Conservation (phyloP, 148 eudicot species). For the Vaccinium macrocarpon region DNA sequence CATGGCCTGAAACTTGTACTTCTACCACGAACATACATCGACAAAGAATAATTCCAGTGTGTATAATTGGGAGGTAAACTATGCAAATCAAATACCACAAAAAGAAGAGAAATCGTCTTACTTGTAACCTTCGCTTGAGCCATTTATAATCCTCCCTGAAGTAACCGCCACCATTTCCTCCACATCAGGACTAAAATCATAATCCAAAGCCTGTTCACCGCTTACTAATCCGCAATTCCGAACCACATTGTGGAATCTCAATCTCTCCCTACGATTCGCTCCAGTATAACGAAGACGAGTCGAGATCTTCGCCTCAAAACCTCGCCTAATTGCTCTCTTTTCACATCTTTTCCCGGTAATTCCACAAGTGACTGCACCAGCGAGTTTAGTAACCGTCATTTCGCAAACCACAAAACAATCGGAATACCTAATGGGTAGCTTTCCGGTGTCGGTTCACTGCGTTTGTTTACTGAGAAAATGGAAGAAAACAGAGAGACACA, state of each 20-base stretch:
- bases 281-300: conserved; percentile 1
- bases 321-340: conserved; percentile 11
- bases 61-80: not conserved
- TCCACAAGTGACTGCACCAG: conserved; percentile 21
- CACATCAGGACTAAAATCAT: conserved; percentile 11
- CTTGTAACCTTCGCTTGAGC: conserved; percentile 19
- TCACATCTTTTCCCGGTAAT: conserved; percentile 20
- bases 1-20: not conserved
- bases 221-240: conserved; percentile 25
- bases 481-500: not conserved
- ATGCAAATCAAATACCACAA: no score
- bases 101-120: not conserved
- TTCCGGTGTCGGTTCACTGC: not conserved
- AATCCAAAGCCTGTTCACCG: conserved; percentile 19
- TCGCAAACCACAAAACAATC: not conserved
- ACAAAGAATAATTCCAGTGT: not conserved
- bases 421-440: not conserved
- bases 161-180: conserved; percentile 22
- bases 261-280: not conserved
- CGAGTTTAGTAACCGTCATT: conserved; percentile 16
- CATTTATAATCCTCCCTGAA: conserved; percentile 18
- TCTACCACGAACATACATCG: not conserved
- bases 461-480: not conserved
- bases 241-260: conserved; percentile 21
- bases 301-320: not conserved